Percentiles rank a stretch among this genome's conserved stretches.
These are phyloP conservation scores for Lentinula novae-zelandiae DNA, from an alignment of 1,284 basidiomycete genomes.

Conservation along the genomic window DNA sequence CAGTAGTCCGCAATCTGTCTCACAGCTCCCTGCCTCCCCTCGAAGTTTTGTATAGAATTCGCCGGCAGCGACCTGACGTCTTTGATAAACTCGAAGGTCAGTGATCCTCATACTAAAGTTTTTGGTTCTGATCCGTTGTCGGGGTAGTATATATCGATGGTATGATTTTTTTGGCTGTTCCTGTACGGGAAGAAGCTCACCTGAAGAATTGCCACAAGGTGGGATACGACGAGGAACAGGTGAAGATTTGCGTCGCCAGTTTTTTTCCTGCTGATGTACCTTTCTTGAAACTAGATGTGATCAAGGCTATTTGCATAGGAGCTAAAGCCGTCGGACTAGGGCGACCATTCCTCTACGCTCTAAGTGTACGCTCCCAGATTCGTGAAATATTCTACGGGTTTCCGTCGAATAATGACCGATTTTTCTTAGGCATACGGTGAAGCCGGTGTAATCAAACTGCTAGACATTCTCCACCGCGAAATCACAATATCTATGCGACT, in stretches of 20 bases:
- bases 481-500: constrained; percentile 78
- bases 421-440: constrained; percentile 71
- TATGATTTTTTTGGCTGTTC: constrained; percentile 14
- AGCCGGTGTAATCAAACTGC: constrained; percentile 74
- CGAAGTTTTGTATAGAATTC: constrained; percentile 74
- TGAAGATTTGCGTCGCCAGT: constrained; percentile 18
- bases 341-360: constrained; percentile 87
- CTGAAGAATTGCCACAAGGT: constrained; percentile 31
- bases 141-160: constrained; percentile 74
- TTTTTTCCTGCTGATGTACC: constrained; percentile 1
- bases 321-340: constrained; percentile 90
- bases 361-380: constrained; percentile 54
- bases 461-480: constrained; percentile 76
- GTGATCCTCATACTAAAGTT: constrained; percentile 1
- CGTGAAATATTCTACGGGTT: neutral
- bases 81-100: constrained; percentile 68
- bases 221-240: constrained; percentile 83
- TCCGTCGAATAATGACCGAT: neutral
- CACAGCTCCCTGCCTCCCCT: constrained; percentile 65
- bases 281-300: constrained; percentile 50
- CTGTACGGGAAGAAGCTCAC: neutral
- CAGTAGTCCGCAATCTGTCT: neutral
- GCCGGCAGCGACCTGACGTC: constrained; percentile 68
- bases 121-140: neutral
- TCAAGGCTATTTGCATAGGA: constrained; percentile 90